Conservation (phyloP, 495 filamentous ascomycete genomes). For the Lophiotrema nucula region DNA sequence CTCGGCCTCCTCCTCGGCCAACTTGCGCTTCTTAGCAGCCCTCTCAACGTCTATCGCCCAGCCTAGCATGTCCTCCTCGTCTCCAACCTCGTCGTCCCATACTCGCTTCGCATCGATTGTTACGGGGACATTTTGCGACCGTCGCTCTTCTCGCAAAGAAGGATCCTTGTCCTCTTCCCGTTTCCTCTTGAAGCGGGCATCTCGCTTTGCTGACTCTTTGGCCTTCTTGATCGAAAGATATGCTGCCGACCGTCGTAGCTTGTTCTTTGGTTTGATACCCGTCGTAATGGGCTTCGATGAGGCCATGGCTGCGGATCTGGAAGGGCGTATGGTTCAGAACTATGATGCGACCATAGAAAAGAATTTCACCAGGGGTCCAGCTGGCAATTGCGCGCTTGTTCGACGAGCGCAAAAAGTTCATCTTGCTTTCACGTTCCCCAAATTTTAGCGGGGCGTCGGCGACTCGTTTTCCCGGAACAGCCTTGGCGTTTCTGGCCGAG, state of each 20-base stretch:
- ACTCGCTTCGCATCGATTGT: constrained; percentile 87
- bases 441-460: neutral
- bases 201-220: constrained; percentile 67
- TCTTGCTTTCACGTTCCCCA: neutral
- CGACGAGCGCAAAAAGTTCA: neutral
- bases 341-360: too few relatives aligned
- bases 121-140: constrained; percentile 73
- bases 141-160: constrained; percentile 64
- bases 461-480: neutral
- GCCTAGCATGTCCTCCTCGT: constrained; percentile 58
- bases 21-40: constrained; percentile 63
- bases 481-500: neutral
- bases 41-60: constrained; percentile 70
- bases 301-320: constrained; percentile 34
- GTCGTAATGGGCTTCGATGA: constrained; percentile 25
- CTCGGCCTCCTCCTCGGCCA: constrained; percentile 12
- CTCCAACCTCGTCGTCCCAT: constrained; percentile 89
- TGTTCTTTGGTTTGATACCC: constrained; percentile 55
- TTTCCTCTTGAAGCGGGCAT: constrained; percentile 71
- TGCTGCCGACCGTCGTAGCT: constrained; percentile 68
- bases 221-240: constrained; percentile 77
- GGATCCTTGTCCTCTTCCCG: constrained; percentile 84
- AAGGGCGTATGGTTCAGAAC: too few relatives aligned
- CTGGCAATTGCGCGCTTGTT: neutral
- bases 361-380: too few relatives aligned